Evolutionary conservation across 2,329 filamentous ascomycete species (phyloP).

Genomic region (Epicoccum sorghinum): DNA sequence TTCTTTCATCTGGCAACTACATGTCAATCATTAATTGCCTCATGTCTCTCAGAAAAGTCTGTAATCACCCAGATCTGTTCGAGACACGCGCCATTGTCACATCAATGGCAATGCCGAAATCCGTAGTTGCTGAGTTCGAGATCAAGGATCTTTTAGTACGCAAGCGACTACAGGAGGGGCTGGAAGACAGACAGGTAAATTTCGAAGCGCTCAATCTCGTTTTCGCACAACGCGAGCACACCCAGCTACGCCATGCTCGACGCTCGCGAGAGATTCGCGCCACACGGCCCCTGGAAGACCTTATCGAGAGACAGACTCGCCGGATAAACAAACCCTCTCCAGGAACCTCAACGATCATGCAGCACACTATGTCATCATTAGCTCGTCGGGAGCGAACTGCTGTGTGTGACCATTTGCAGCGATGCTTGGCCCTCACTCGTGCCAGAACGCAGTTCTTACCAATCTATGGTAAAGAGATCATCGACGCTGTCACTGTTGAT

Average conservation of each 20-base stretch:
- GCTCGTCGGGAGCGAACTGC: constrained; percentile 70
- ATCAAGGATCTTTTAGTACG: constrained; percentile 74
- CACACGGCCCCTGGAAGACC: constrained; percentile 70
- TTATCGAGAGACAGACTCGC: constrained; percentile 72
- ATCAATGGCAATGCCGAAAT: constrained; percentile 88
- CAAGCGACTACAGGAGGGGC: constrained; percentile 65
- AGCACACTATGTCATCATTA: constrained; percentile 73
- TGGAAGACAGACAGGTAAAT: constrained; percentile 69
- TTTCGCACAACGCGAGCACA: constrained; percentile 70
- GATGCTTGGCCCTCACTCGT: constrained; percentile 79
- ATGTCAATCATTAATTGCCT: constrained; percentile 98
- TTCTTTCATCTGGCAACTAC: constrained; percentile 90
- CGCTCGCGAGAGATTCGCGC: constrained; percentile 61
- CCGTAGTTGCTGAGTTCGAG: constrained; percentile 75
- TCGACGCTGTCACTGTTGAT: constrained; percentile 73
- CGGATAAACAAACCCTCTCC: constrained; percentile 58
- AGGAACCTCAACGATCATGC: constrained; percentile 65
- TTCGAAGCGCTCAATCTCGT: constrained; percentile 80
- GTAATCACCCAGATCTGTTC: constrained; percentile 97
- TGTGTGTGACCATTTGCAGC: constrained; percentile 75
- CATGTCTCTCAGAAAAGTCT: constrained; percentile 97
- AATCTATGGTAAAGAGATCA: constrained; percentile 79
- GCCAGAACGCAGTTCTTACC: constrained; percentile 80
- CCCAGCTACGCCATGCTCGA: constrained; percentile 59
- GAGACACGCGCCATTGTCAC: constrained; percentile 96